These are phyloP conservation scores for Coemansia sp. DNA, from an alignment of 192 early-diverging fungal species.

Conservation along the genomic window DNA sequence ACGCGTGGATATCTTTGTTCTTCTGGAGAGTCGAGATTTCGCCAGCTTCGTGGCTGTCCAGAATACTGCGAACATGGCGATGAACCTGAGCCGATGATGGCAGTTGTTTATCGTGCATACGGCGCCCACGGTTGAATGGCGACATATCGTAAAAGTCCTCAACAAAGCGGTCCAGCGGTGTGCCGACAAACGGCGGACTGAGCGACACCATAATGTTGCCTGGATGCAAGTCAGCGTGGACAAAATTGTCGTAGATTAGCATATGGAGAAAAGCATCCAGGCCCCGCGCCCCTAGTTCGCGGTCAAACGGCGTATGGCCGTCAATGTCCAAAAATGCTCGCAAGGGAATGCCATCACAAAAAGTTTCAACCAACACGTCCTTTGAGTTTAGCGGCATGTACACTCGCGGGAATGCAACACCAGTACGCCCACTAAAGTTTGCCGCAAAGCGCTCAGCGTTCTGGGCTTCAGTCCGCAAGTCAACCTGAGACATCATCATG, in stretches of 20 bases:
- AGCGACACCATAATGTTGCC: slow-evolving; percentile 91
- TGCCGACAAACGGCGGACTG: slow-evolving; percentile 59
- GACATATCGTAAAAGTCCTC: slow-evolving; percentile 54
- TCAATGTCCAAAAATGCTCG: slow-evolving; percentile 67
- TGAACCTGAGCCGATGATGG: slow-evolving; percentile 37
- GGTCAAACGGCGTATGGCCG: slow-evolving; percentile 66
- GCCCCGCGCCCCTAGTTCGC: slow-evolving; percentile 77
- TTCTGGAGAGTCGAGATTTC: slow-evolving; percentile 14
- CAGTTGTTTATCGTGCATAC: slow-evolving; percentile 13
- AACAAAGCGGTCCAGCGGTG: slow-evolving; percentile 54
- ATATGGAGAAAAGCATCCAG: slow-evolving; percentile 82
- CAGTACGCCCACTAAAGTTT: slow-evolving; percentile 57
- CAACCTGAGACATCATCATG: slow-evolving; percentile 92
- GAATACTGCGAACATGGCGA: slow-evolving; percentile 20
- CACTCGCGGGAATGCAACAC: slow-evolving; percentile 65
- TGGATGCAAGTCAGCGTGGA: slow-evolving; percentile 92
- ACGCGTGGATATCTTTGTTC: slow-evolving; percentile 23
- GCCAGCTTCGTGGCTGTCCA: slow-evolving; percentile 24
- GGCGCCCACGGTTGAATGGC: slow-evolving; percentile 26
- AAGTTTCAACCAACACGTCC: slow-evolving; percentile 83
- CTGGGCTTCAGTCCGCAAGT: slow-evolving; percentile 75
- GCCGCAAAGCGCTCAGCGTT: slow-evolving; percentile 67
- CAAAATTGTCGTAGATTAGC: slow-evolving; percentile 93
- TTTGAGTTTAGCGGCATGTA: slow-evolving; percentile 52
- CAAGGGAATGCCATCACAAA: slow-evolving; percentile 74